phyloP scores from a whole-genome alignment of 208 protist genomes.

The Leishmania tropica region DNA sequence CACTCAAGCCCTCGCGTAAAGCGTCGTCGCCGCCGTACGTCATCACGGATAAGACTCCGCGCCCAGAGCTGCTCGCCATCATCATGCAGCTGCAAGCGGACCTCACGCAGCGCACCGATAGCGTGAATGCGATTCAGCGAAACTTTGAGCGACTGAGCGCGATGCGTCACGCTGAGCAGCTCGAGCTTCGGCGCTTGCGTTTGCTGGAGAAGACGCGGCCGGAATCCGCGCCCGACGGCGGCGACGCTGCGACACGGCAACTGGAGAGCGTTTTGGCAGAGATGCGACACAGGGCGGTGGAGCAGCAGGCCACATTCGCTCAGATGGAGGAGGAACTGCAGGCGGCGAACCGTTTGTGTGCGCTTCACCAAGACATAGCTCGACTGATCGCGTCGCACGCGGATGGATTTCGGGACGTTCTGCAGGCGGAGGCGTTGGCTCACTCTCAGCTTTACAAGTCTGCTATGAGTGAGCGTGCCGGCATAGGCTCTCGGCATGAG shows the following conservation, averaged over 20 bases:
- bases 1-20: too few relatives aligned
- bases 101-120: constrained; percentile 68
- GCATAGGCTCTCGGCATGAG: neutral
- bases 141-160: constrained; percentile 88
- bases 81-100: constrained; percentile 63
- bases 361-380: neutral
- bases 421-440: constrained; percentile 1
- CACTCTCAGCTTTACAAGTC: neutral
- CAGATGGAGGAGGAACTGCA: neutral
- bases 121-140: constrained; percentile 89
- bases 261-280: constrained; percentile 9
- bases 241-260: constrained; percentile 11
- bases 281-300: neutral
- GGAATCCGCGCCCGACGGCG: neutral
- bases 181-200: constrained; percentile 42
- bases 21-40: constrained; percentile 7
- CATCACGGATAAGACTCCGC: constrained; percentile 38
- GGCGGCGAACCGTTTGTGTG: neutral
- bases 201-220: constrained; percentile 20
- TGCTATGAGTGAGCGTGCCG: neutral
- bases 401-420: neutral
- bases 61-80: constrained; percentile 39
- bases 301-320: neutral
- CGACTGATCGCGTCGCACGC: constrained; percentile 4
- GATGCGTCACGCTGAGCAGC: constrained; percentile 68